phyloP scores from a whole-genome alignment of 2,329 filamentous ascomycete species.

The Ceratocystis papillata region DNA sequence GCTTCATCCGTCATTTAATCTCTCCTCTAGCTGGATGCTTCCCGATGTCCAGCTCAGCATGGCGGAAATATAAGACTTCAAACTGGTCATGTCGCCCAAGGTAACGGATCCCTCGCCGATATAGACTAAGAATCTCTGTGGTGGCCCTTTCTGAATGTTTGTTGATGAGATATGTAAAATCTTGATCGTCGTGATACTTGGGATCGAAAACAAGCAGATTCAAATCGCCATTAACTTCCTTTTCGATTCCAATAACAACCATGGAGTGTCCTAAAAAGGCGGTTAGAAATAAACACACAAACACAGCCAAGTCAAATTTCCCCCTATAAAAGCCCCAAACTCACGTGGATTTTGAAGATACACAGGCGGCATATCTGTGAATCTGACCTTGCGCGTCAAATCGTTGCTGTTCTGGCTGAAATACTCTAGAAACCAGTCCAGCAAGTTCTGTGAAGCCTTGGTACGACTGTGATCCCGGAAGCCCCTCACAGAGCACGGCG shows the following conservation, averaged over 20 bases:
- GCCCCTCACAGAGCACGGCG: slow-evolving; percentile 42
- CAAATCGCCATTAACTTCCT: slow-evolving; percentile 48
- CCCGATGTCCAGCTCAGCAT: slow-evolving; percentile 28
- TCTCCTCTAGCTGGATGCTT: neutral
- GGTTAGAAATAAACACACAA: neutral
- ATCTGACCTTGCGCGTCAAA: slow-evolving; percentile 47
- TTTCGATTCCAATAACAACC: slow-evolving; percentile 79
- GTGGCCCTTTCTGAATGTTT: slow-evolving; percentile 27
- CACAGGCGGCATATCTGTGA: slow-evolving; percentile 66
- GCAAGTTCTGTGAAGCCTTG: slow-evolving; percentile 16
- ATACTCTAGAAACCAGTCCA: slow-evolving; percentile 55
- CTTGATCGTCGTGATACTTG: slow-evolving; percentile 23
- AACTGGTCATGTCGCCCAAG: slow-evolving; percentile 63
- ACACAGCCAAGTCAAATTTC: neutral
- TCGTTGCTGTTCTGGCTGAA: slow-evolving; percentile 50
- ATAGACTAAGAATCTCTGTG: slow-evolving; percentile 53
- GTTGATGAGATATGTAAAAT: slow-evolving; percentile 12
- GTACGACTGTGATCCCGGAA: slow-evolving; percentile 4
- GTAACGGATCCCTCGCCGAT: slow-evolving; percentile 59
- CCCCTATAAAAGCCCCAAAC: slow-evolving; percentile 20
- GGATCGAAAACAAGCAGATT: slow-evolving; percentile 84
- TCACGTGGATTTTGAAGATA: slow-evolving; percentile 76
- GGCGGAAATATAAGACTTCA: slow-evolving; percentile 58
- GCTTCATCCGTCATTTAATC: neutral
- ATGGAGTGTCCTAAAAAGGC: slow-evolving; percentile 60